phyloP scores from a whole-genome alignment of 441 rosid genomes.

The Gossypium davidsonii region DNA sequence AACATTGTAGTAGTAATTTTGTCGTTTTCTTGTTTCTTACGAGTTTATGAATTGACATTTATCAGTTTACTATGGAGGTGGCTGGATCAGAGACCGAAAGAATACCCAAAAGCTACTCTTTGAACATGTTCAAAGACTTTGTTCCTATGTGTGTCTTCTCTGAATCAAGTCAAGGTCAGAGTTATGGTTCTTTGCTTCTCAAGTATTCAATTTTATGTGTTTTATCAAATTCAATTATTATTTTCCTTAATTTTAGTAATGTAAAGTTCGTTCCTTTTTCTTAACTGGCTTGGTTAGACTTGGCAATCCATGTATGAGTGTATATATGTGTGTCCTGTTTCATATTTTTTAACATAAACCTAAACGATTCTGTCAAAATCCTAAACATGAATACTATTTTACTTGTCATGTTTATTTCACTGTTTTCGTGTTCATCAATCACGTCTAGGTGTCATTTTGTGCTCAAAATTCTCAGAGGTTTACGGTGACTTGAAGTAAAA shows the following conservation, averaged over 20 bases:
- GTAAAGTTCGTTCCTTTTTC: background rate
- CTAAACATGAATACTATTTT: background rate
- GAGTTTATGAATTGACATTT: slow-evolving; percentile 12
- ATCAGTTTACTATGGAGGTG: slow-evolving; percentile 82
- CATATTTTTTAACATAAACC: no score
- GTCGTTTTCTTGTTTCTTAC: slow-evolving; percentile 7
- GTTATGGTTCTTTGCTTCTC: slow-evolving; percentile 4
- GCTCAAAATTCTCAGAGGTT: background rate
- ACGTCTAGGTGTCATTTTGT: background rate
- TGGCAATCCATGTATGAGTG: background rate
- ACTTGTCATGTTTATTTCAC: background rate
- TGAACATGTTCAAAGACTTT: slow-evolving; percentile 84
- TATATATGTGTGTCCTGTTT: no score
- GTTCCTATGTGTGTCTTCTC: slow-evolving; percentile 80
- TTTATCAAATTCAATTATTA: background rate
- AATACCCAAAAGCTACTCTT: slow-evolving; percentile 58
- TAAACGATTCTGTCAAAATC: background rate
- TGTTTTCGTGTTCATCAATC: background rate
- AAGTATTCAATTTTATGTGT: background rate
- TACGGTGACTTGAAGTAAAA: background rate
- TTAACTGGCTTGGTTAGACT: background rate
- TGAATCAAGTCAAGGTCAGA: slow-evolving; percentile 60
- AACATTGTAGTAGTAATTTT: background rate
- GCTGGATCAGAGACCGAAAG: slow-evolving; percentile 41
- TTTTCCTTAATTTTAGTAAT: background rate